Conservation (phyloP, 805 yeast species). For the Ascoidea asiatica region DNA sequence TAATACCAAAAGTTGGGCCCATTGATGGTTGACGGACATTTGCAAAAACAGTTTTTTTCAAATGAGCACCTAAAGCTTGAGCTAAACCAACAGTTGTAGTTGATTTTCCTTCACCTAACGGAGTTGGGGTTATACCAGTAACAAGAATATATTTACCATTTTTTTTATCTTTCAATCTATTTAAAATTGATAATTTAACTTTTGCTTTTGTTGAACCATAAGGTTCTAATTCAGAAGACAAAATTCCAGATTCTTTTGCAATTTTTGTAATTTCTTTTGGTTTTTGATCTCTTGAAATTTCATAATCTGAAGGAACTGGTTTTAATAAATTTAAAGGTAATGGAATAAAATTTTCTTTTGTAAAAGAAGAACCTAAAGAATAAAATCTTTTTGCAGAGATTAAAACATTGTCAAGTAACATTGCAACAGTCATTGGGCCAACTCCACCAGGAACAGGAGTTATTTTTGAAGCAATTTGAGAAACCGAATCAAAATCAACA, state of each 20-base stretch:
- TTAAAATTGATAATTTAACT: constrained; percentile 48
- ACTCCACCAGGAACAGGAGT: constrained; percentile 94
- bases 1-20: constrained; percentile 84
- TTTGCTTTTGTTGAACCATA: constrained; percentile 71
- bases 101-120: constrained; percentile 77
- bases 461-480: constrained; percentile 33
- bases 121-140: constrained; percentile 80
- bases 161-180: constrained; percentile 42
- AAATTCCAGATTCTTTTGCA: constrained; percentile 56
- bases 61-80: constrained; percentile 69
- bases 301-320: constrained; percentile 76
- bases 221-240: constrained; percentile 56
- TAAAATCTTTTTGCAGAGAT: constrained; percentile 45
- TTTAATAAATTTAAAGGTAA: constrained; percentile 37
- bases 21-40: constrained; percentile 79
- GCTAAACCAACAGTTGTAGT: constrained; percentile 76
- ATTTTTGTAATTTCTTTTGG: constrained; percentile 60
- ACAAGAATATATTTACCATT: constrained; percentile 67
- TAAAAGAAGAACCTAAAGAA: constrained; percentile 7
- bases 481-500: constrained; percentile 48
- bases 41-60: constrained; percentile 57
- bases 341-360: constrained; percentile 23
- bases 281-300: constrained; percentile 60
- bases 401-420: constrained; percentile 60
- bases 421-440: constrained; percentile 87